phyloP scores from a whole-genome alignment of 345 rosid species.

The Arabis alpina region DNA sequence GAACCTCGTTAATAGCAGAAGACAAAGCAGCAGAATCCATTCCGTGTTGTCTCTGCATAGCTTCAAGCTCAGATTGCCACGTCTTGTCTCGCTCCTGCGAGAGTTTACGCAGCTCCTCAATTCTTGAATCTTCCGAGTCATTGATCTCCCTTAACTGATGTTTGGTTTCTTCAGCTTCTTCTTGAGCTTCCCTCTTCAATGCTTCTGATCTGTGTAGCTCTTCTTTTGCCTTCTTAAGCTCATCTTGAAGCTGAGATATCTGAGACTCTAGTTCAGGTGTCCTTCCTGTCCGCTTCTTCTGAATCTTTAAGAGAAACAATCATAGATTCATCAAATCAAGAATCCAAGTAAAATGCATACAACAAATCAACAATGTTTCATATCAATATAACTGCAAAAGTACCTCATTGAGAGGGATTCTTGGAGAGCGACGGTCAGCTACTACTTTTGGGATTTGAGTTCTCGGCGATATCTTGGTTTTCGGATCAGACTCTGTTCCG shows the following conservation, averaged over 20 bases:
- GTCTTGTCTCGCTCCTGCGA: constrained; percentile 86
- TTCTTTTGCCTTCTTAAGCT: constrained; percentile 80
- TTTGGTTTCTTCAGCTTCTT: constrained; percentile 77
- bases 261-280: constrained; percentile 69
- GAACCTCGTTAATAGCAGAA: constrained; percentile 83
- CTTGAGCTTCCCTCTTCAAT: constrained; percentile 59
- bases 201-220: constrained; percentile 72
- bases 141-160: constrained; percentile 74
- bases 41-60: constrained; percentile 79
- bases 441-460: constrained; percentile 67
- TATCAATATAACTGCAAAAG: constrained; percentile 6
- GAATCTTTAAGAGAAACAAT: constrained; percentile 34
- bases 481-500: constrained; percentile 49
- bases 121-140: constrained; percentile 74
- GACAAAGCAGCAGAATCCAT: constrained; percentile 76
- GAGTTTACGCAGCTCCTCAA: constrained; percentile 77
- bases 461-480: constrained; percentile 53
- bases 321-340: constrained; percentile 13
- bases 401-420: constrained; percentile 80
- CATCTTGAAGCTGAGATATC: constrained; percentile 76
- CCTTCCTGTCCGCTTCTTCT: constrained; percentile 67
- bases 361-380: background rate
- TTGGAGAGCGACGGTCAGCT: constrained; percentile 68
- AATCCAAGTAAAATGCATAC: constrained; percentile 12
- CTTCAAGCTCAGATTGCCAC: constrained; percentile 95